phyloP scores from a whole-genome alignment of 129 eudicot species.

The Mikania micrantha region DNA sequence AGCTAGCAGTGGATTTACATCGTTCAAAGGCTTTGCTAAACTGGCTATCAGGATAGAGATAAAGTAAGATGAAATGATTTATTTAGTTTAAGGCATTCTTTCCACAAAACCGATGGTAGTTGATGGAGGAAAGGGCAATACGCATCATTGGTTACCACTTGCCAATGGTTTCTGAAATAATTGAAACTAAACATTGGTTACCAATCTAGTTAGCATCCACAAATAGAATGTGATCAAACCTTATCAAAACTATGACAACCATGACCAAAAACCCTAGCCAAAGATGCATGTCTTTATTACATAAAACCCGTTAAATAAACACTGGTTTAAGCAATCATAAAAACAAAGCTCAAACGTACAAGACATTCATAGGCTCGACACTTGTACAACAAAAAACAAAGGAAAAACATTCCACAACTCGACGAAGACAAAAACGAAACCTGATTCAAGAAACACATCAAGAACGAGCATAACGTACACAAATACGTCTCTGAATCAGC shows the following conservation, averaged over 20 bases:
- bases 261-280: background rate
- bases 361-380: conserved; percentile 8
- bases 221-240: background rate
- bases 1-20: too few species aligned
- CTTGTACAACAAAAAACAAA: conserved; percentile 13
- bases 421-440: background rate
- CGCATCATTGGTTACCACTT: too few species aligned
- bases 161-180: too few species aligned
- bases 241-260: background rate
- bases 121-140: too few species aligned
- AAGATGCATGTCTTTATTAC: conserved; percentile 27
- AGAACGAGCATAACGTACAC: conserved; percentile 71
- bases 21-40: too few species aligned
- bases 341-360: conserved; percentile 13
- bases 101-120: too few species aligned
- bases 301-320: conserved; percentile 18
- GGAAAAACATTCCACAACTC: background rate
- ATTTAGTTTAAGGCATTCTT: too few species aligned
- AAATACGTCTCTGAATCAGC: conserved; percentile 64
- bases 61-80: too few species aligned
- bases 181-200: too few species aligned
- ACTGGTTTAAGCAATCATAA: conserved; percentile 27
- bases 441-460: conserved; percentile 9
- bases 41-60: too few species aligned
- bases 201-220: background rate